Conservation (phyloP, 495 filamentous ascomycete species). For the Aspergillus bridgeri region DNA sequence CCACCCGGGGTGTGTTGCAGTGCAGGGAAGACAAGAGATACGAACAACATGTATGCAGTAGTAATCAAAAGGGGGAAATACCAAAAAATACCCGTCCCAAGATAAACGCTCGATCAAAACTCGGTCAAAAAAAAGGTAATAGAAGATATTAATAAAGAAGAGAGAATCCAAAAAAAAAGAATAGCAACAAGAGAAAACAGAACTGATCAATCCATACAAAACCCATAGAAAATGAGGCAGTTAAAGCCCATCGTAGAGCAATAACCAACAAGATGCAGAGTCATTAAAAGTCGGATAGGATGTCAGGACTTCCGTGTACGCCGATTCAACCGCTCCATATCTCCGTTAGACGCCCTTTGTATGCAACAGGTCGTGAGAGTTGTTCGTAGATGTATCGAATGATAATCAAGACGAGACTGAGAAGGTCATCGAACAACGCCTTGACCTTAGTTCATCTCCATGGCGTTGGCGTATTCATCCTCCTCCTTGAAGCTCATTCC, state of each 20-base stretch:
- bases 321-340: conserved; percentile 23
- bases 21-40: neutral
- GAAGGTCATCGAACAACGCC: neutral
- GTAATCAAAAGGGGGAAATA: neutral
- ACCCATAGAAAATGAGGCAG: conserved; percentile 2
- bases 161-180: conserved; percentile 11
- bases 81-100: conserved; percentile 10
- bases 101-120: neutral
- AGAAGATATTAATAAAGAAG: conserved; percentile 21
- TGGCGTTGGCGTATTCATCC: conserved; percentile 77
- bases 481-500: conserved; percentile 85
- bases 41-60: neutral
- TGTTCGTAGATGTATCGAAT: conserved; percentile 15
- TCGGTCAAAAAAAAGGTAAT: conserved; percentile 5
- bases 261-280: conserved; percentile 9
- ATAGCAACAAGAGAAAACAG: conserved; percentile 17
- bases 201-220: neutral
- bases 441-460: conserved; percentile 62
- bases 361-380: conserved; percentile 39
- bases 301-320: conserved; percentile 34
- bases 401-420: neutral
- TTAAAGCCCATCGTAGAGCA: conserved; percentile 11
- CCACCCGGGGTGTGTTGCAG: neutral
- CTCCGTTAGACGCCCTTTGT: conserved; percentile 36
- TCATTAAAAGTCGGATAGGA: conserved; percentile 11